Base-by-base conservation (phyloP, 169 alveolate genomes). In the Plasmodium vivax region DNA sequence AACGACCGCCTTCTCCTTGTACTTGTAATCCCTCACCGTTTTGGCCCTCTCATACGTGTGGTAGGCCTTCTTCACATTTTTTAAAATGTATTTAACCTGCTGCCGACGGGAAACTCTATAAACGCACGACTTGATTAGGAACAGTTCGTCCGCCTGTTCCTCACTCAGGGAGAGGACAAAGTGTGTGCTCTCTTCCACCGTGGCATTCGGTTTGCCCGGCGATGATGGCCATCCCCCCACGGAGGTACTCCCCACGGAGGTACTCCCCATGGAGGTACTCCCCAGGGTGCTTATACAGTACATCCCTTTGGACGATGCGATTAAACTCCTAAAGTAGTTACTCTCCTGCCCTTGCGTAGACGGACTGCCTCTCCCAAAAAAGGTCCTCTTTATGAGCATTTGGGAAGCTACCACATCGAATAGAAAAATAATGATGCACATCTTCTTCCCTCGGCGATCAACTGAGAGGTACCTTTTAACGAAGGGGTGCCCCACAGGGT, bases 11-110 rank as follows among this genome's bases (percentile, higher is more conserved):
- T 85, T 85, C 3, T 80, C 30, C 27, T 88, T 80, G 36, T 88
- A 88, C 43, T 80, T 88, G 83, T 80, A 88, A 74, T 88, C 90
- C 45, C 58, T 80, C 30, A 88, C 51, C 36, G 91, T 38, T 80
- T 88, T 88, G n/a, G 71, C 12, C 36, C 82, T 88, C 32, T 62
- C 47, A 62, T 62, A 88, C 0, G 43, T 27, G 54, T 38, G 71
- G 36, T 38, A 32, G 19, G 51, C 30, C 51, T 62, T 71, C 51
- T 7, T 36, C 9, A 19, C 45, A 30, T 80, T 54, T 68, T 32
- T 43, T 36, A 23, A 23, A 62, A 8, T 27, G 36, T 80, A 80
- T n/a, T 16, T 36, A 27, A 47, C 9, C 10, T 68, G 32, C 77
- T 68, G 12, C 77, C 3, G 41, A 10, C 2, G 8, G 2, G 47